Evolutionary conservation across 768 basidiomycete species (phyloP), one percentile per base, ranked within the genome.

Genomic region (Pleurotus eryngii): DNA sequence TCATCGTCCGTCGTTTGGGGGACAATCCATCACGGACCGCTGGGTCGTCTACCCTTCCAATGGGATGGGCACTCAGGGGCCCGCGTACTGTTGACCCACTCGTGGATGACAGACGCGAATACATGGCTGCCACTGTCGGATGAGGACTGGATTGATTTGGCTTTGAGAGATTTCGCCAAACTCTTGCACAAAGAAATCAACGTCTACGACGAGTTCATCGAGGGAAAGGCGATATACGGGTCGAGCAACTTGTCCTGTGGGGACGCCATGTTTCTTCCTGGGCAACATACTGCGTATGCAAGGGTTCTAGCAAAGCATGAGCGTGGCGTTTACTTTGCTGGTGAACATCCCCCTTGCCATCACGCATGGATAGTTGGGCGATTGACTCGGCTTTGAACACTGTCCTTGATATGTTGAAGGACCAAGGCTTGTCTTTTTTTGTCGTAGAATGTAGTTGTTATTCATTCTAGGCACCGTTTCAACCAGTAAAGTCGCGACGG

Each of bases 241-340:
- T 65, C 66, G 3, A 57, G 60, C 24, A 56, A 59, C 18, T 61
- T 56, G 39, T 60, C 63, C 4, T 65, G 66, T 17, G 68, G 67
- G n/a, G 67, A 66, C 26, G 68, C 67, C n/a, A 69, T 67, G 66
- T 68, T 67, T 57, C 57, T 69, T 43, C 67, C 67, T 0, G 67
- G 67, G 39, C 67, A 68, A 27, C 66, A 67, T 26, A 42, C 49
- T 5, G 47, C 61, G 3, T 61, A 60, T 46, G 63, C 67, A 40
- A 65, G 63, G 20, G 59, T 56, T 2, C 60, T 62, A n/a, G 60
- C 61, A 9, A 26, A 20, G 17, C 63, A 61, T 14, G 67, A 68
- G 51, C 62, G 60, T 0, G 65, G 63, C 50, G 42, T 68, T 20
- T 60, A 58, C 47, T 69, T 68, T 15, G 68, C 67, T 0, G 67